These are phyloP conservation scores for Aegle marmelos DNA, from an alignment of 345 rosid species.

Conservation along the genomic window DNA sequence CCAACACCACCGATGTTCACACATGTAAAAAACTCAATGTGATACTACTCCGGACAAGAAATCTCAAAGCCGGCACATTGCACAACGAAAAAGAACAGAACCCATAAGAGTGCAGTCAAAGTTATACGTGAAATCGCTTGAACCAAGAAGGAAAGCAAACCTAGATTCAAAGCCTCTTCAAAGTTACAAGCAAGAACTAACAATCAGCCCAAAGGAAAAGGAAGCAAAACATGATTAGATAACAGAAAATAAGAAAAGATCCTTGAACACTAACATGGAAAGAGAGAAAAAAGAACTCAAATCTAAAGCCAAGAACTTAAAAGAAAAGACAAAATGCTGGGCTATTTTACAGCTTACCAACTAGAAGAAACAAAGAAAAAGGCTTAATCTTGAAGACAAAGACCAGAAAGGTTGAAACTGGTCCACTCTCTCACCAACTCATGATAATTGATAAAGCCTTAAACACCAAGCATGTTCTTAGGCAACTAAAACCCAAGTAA, in stretches of 20 bases:
- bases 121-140: constrained; percentile 1
- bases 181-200: not conserved
- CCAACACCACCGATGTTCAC: not conserved
- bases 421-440: constrained; percentile 57
- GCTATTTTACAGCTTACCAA: constrained; percentile 53
- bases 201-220: constrained; percentile 13
- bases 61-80: constrained; percentile 16
- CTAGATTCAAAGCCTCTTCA: constrained; percentile 8
- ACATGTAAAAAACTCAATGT: constrained; percentile 5
- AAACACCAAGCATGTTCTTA: constrained; percentile 14
- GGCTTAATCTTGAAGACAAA: constrained; percentile 43
- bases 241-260: constrained; percentile 11
- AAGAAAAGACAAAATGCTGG: constrained; percentile 41
- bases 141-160: constrained; percentile 12
- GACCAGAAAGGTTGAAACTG: constrained; percentile 30
- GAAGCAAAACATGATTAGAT: constrained; percentile 2
- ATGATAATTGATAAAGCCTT: constrained; percentile 41
- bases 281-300: constrained; percentile 21
- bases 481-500: constrained; percentile 17
- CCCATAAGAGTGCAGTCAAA: not conserved
- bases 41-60: constrained; percentile 7
- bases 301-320: constrained; percentile 22
- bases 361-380: constrained; percentile 35
- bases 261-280: constrained; percentile 4
- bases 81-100: constrained; percentile 17